These are phyloP conservation scores for Blastobotrys illinoisensis DNA, from an alignment of 1,139 yeast genomes.

Conservation along the genomic window DNA sequence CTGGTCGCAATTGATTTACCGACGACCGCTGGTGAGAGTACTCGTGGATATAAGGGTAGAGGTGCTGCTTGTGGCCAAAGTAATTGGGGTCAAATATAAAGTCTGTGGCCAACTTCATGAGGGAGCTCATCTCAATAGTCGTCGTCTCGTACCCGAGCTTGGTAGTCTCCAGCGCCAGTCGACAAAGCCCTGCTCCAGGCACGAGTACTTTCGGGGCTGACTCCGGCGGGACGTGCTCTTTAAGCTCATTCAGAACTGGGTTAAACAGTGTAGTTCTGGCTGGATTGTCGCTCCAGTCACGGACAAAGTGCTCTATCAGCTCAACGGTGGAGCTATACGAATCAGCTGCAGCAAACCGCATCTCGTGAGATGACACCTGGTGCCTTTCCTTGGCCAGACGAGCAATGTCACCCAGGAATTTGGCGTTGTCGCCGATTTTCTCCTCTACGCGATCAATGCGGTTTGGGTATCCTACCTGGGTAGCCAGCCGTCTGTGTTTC, in stretches of 20 bases:
- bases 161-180: conserved; percentile 61
- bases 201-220: conserved; percentile 40
- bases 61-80: conserved; percentile 9
- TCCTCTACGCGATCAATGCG: conserved; percentile 47
- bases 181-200: conserved; percentile 80
- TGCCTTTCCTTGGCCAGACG: conserved; percentile 38
- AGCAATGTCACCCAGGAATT: conserved; percentile 43
- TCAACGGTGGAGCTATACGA: conserved; percentile 57
- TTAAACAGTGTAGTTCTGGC: conserved; percentile 51
- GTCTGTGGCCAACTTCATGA: conserved; percentile 66
- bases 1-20: conserved; percentile 48
- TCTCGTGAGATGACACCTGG: conserved; percentile 42
- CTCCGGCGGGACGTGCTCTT: conserved; percentile 23
- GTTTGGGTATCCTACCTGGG: conserved; percentile 49
- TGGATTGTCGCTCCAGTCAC: conserved; percentile 58
- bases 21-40: conserved; percentile 58
- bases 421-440: conserved; percentile 43
- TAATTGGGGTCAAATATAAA: conserved; percentile 32
- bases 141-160: conserved; percentile 45
- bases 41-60: conserved; percentile 63
- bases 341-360: conserved; percentile 26
- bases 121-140: conserved; percentile 65
- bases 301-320: conserved; percentile 60
- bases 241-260: conserved; percentile 41
- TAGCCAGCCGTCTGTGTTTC: conserved; percentile 51